A percentile compares a stretch with the other conserved stretches of the same genome.
phyloP scores from a whole-genome alignment of 169 alveolate species.

The Theileria annulata region DNA sequence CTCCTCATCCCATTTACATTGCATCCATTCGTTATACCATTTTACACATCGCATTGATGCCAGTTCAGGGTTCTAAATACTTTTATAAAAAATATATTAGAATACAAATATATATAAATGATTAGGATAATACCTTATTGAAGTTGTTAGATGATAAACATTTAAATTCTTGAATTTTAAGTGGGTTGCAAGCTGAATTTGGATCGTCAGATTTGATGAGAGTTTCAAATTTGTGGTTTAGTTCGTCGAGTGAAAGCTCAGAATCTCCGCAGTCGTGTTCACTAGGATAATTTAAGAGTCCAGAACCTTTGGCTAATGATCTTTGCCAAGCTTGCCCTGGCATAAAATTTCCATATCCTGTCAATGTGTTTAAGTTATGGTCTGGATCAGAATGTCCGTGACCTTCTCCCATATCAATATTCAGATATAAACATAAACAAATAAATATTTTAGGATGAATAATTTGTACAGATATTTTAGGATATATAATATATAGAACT shows the following conservation, averaged over 20 bases:
- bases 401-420: constrained; percentile 20
- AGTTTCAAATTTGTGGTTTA: constrained; percentile 58
- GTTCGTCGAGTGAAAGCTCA: constrained; percentile 23
- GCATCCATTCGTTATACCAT: constrained; percentile 86
- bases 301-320: constrained; percentile 55
- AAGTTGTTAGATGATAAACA: constrained; percentile 74
- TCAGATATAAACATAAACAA: background rate
- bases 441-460: background rate
- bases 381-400: constrained; percentile 9
- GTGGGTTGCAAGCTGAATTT: constrained; percentile 79
- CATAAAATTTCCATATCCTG: constrained; percentile 41
- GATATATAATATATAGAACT: background rate
- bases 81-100: background rate
- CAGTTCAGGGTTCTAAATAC: constrained; percentile 69
- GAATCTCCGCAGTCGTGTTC: constrained; percentile 7
- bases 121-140: constrained; percentile 26
- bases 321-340: constrained; percentile 63
- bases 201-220: constrained; percentile 80
- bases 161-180: constrained; percentile 76
- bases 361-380: constrained; percentile 25
- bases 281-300: constrained; percentile 52
- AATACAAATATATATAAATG: constrained; percentile 12
- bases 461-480: background rate
- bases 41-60: constrained; percentile 84
- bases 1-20: constrained; percentile 87